Base-by-base conservation (phyloP, 192 early-diverging fungal species). In the Linnemannia elongata region DNA sequence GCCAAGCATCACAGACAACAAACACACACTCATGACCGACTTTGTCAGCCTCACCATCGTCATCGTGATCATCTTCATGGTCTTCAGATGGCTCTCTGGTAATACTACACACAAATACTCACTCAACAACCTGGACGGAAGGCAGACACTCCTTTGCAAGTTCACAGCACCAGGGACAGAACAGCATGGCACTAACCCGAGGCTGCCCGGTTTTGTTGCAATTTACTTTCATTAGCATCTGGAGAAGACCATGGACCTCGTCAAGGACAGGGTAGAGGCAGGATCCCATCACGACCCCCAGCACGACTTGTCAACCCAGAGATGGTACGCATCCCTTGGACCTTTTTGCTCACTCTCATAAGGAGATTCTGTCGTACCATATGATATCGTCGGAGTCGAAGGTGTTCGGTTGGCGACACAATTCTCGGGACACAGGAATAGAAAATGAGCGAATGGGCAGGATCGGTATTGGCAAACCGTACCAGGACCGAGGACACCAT, bases 1-100 rank as follows among this genome's bases (percentile, higher is more conserved):
- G 27, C 27, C 60, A 66, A 66, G 30, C 60, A 66, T 0, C 60
- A 60, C 9, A 55, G 1, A 55, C 47, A 54, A 1, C 17, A 45
- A n/a, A 42, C n/a, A 36, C 57, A 4, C 20, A 39, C 69, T 47
- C 71, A 93, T 93, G 91, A 93, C 91, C 76, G 92, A 93, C 77
- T 90, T 91, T 57, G 88, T 93, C 74, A 91, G 90, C 55, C 91
- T 93, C 76, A 85, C 91, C 24, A 87, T 93, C 54, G 92, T 90
- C 44, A 85, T 93, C n/a, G 88, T 93, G 79, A 85, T 93, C 74
- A 93, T 93, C 41, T 83, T 93, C 55, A 83, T 92, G 75, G 90
- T 89, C 38, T 85, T 92, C 69, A 88, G 92, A 69, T 93, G 92
- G 92, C 89, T 93, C 60, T 85, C 91, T 57, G 91, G 92, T 91